These are phyloP conservation scores for Chloroidium sp. DNA, from an alignment of 163 green algal species.

Conservation along the genomic window DNA sequence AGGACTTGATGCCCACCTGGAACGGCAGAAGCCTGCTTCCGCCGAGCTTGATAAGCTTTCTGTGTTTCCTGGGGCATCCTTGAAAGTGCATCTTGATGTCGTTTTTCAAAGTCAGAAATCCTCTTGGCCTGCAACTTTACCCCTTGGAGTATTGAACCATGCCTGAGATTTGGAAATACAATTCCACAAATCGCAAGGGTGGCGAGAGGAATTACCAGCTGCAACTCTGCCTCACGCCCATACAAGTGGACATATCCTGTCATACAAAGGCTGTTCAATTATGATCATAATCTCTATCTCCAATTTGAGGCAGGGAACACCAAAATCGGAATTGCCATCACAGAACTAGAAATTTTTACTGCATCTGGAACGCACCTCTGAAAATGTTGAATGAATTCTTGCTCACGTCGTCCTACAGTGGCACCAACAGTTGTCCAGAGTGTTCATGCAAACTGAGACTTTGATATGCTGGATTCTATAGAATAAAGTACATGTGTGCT, in stretches of 20 bases:
- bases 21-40: slow-evolving; percentile 3
- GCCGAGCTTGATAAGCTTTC: slow-evolving; percentile 18
- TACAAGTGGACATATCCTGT: slow-evolving; percentile 55
- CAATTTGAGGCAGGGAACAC: slow-evolving; percentile 3
- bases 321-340: not conserved
- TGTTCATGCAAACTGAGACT: too few relatives aligned
- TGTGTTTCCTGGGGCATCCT: slow-evolving; percentile 24
- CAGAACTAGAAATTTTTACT: not conserved
- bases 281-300: too few relatives aligned
- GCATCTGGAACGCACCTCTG: slow-evolving; percentile 25
- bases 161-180: not conserved
- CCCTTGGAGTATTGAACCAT: not conserved
- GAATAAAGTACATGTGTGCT: too few relatives aligned
- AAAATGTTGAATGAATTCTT: slow-evolving; percentile 77
- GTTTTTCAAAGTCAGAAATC: slow-evolving; percentile 44
- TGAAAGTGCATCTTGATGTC: slow-evolving; percentile 26
- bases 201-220: slow-evolving; percentile 32
- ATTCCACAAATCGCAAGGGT: not conserved
- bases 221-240: slow-evolving; percentile 35
- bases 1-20: slow-evolving; percentile 5
- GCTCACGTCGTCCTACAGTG: slow-evolving; percentile 51
- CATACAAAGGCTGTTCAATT: too few relatives aligned
- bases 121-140: slow-evolving; percentile 19
- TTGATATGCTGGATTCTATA: too few relatives aligned
- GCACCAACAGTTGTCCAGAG: not conserved